These are phyloP conservation scores for Aspergillus awamori DNA, from an alignment of 2,329 filamentous ascomycete species.

Conservation along the genomic window DNA sequence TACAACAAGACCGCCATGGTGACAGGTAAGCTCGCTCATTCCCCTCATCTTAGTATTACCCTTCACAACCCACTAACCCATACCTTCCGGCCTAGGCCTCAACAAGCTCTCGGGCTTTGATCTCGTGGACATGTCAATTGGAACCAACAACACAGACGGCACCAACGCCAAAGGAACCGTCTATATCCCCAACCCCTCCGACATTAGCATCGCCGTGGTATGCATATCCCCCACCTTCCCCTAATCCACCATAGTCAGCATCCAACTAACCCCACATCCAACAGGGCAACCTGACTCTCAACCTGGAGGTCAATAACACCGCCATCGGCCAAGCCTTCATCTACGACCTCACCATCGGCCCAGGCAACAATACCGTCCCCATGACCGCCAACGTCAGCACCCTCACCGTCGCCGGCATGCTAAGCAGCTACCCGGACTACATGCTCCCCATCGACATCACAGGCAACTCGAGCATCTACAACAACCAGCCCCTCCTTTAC, in stretches of 20 bases:
- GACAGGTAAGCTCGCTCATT: conserved; percentile 50
- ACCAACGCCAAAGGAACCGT: conserved; percentile 59
- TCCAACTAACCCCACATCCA: conserved; percentile 11
- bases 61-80: too few species aligned
- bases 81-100: conserved; percentile 48
- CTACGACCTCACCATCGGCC: conserved; percentile 54
- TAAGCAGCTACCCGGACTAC: conserved; percentile 48
- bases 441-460: conserved; percentile 55
- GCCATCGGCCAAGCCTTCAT: conserved; percentile 56
- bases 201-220: conserved; percentile 58
- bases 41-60: neutral
- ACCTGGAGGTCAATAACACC: conserved; percentile 52
- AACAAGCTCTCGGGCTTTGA: conserved; percentile 58
- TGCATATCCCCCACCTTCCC: neutral
- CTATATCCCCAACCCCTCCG: conserved; percentile 62
- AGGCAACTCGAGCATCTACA: conserved; percentile 52
- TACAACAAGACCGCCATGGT: conserved; percentile 62
- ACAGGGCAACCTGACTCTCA: conserved; percentile 59
- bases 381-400: conserved; percentile 56
- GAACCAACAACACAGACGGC: conserved; percentile 46
- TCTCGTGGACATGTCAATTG: conserved; percentile 53
- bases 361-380: conserved; percentile 56
- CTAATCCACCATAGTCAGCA: neutral
- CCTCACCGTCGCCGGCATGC: conserved; percentile 33
- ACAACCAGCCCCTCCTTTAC: conserved; percentile 56